A percentile compares a stretch with the other conserved stretches of the same genome.
phyloP scores from a whole-genome alignment of 208 protist genomes.

The Trypanosoma boissoni region DNA sequence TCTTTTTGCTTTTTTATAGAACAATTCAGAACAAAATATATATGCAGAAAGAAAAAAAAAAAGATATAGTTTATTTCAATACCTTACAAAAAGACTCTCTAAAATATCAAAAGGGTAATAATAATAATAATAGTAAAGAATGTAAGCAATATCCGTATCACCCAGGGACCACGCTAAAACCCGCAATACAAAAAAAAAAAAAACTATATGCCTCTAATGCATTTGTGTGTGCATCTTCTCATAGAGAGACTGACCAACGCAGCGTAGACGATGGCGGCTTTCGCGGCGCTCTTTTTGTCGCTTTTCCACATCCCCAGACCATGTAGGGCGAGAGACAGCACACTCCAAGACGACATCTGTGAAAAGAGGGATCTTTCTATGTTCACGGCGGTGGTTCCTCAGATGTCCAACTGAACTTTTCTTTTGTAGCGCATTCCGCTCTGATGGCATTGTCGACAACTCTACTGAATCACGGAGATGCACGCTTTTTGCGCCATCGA shows the following conservation, averaged over 20 bases:
- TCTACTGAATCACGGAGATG: no score
- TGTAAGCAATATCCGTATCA: no score
- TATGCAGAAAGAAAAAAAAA: slow-evolving; percentile 5
- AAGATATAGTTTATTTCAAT: slow-evolving; percentile 2
- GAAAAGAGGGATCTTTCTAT: not conserved
- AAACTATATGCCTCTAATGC: slow-evolving; percentile 1
- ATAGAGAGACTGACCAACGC: slow-evolving; percentile 46
- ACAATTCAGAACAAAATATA: slow-evolving; percentile 15
- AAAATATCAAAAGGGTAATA: not conserved
- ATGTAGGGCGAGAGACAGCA: slow-evolving; percentile 31
- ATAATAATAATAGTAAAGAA: not conserved
- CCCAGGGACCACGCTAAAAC: no score
- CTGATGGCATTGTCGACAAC: no score
- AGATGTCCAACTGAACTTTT: not conserved
- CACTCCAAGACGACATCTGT: slow-evolving; percentile 54
- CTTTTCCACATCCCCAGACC: slow-evolving; percentile 25
- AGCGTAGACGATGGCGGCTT: slow-evolving; percentile 39
- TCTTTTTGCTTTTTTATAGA: not conserved
- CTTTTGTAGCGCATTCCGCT: not conserved
- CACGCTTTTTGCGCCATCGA: no score
- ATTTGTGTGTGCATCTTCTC: slow-evolving; percentile 27
- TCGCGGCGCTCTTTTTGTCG: slow-evolving; percentile 28
- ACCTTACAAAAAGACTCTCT: slow-evolving; percentile 3
- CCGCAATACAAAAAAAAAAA: slow-evolving; percentile 1
- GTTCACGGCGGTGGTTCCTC: not conserved